Percentiles rank a stretch among this genome's conserved stretches.
Conservation (phyloP, 306 rosid genomes). For the Glycine tomentella region DNA sequence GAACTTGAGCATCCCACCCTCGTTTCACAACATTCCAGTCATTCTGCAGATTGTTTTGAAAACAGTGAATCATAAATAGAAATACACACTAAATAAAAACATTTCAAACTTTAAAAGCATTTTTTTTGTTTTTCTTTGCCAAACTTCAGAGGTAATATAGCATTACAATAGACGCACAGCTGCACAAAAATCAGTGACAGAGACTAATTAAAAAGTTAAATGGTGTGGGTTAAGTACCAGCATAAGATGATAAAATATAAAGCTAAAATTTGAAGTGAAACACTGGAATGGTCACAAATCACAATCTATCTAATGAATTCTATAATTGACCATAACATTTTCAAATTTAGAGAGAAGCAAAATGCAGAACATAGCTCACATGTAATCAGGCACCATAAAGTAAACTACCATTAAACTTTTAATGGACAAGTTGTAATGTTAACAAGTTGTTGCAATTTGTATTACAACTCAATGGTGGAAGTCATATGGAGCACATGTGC, state of each 20-base stretch:
- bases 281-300: conserved; percentile 4
- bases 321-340: background rate
- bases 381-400: background rate
- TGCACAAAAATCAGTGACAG: background rate
- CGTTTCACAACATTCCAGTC: conserved; percentile 97
- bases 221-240: background rate
- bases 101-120: too few relatives aligned
- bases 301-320: background rate
- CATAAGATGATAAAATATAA: conserved; percentile 16
- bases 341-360: background rate
- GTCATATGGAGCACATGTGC: too few relatives aligned
- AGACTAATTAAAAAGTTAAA: background rate
- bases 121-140: background rate
- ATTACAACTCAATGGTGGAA: too few relatives aligned
- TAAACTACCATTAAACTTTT: too few relatives aligned
- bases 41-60: conserved; percentile 65
- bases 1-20: conserved; percentile 99
- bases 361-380: background rate
- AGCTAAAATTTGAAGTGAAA: conserved; percentile 17
- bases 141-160: background rate
- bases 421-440: too few relatives aligned
- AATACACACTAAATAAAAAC: background rate
- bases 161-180: background rate
- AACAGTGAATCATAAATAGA: conserved; percentile 21
- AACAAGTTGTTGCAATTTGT: too few relatives aligned